Base-by-base conservation (phyloP, 306 rosid species). In the Castanopsis chinensis region DNA sequence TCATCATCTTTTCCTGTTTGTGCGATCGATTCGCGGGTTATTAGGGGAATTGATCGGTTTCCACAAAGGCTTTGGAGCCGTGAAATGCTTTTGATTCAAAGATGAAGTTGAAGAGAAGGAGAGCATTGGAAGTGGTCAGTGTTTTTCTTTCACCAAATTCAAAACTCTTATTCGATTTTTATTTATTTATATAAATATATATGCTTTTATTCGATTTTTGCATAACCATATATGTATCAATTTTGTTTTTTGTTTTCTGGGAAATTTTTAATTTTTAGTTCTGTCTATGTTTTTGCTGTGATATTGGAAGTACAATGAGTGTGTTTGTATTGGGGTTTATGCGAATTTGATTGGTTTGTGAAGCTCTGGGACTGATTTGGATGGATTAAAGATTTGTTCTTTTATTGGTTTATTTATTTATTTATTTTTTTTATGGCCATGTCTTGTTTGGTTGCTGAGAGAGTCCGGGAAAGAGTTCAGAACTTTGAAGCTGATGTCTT, bases 71-170 rank as follows among this genome's bases (percentile, higher is more conserved):
- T 18, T 75, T 61, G 30, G 57, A 65, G 89, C 86, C 76, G 79
- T 85, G 89, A 87, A 88, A 95, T 95, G 99, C 93, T 91, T 79
- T 89, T 60, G 74, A 85, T 91, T 79, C 78, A 94, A 28, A 81
- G 56, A 95, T 95, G 99, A 95, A 95, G 93, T 85, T 95, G 58
- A 93, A 90, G 78, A 83, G 97, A 12, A 90, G 94, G 88, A 89
- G 97, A 85, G 94, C 98, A 84, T 92, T 93, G 28, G 98, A 93
- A 95, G 99, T 95, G 99, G 99, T 95, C 20, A 86, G 95, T 85
- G 58, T 55, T 55, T 78, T 71, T 58, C 63, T 54, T 78, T 71
- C 59, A 19, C 18, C 30, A 35, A 33, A 45, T 45, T 11, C 76
- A 27, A 25, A 57, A 80, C 54, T n/a, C n/a, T n/a, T n/a, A n/a